Percentiles rank a stretch among this genome's conserved stretches.
These are phyloP conservation scores for Podospora australis DNA, from an alignment of 495 filamentous ascomycete species.

Conservation along the genomic window DNA sequence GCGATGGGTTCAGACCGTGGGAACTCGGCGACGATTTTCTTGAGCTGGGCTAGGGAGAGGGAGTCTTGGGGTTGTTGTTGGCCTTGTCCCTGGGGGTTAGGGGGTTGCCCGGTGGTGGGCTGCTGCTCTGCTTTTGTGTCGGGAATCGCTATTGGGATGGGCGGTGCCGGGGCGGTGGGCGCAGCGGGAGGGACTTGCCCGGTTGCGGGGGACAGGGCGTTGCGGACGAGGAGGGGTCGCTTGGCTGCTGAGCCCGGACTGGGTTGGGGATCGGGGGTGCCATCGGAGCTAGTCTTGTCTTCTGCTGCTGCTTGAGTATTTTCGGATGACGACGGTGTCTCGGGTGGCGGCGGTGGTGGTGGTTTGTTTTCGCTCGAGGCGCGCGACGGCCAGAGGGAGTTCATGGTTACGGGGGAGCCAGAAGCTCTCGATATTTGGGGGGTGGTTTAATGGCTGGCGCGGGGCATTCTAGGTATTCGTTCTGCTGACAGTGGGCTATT, in stretches of 20 bases:
- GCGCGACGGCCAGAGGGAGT: conserved; percentile 36
- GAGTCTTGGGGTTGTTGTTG: conserved; percentile 55
- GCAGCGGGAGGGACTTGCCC: conserved; percentile 4
- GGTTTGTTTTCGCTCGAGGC: conserved; percentile 25
- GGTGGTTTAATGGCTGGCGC: not conserved
- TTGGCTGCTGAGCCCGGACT: conserved; percentile 2
- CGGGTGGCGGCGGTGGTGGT: conserved; percentile 1
- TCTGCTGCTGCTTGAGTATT: no score
- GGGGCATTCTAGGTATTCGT: no score
- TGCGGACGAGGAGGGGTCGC: conserved; percentile 12
- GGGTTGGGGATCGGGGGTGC: not conserved
- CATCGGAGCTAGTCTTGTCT: not conserved
- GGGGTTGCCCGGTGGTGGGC: not conserved
- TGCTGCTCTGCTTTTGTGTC: conserved; percentile 2
- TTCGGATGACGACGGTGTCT: conserved; percentile 1
- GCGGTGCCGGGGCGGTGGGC: conserved; percentile 6
- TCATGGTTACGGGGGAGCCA: conserved; percentile 29
- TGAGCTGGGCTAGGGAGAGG: conserved; percentile 74
- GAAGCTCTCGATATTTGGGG: conserved; percentile 5
- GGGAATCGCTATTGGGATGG: conserved; percentile 5
- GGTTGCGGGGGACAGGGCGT: conserved; percentile 6
- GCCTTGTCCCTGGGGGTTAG: conserved; percentile 5
- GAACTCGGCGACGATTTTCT: conserved; percentile 72
- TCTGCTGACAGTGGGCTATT: no score
- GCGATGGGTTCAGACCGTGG: conserved; percentile 69